Percentiles rank a stretch among this genome's conserved stretches.
phyloP scores from a whole-genome alignment of 345 rosid species.

The Citrus inodora region DNA sequence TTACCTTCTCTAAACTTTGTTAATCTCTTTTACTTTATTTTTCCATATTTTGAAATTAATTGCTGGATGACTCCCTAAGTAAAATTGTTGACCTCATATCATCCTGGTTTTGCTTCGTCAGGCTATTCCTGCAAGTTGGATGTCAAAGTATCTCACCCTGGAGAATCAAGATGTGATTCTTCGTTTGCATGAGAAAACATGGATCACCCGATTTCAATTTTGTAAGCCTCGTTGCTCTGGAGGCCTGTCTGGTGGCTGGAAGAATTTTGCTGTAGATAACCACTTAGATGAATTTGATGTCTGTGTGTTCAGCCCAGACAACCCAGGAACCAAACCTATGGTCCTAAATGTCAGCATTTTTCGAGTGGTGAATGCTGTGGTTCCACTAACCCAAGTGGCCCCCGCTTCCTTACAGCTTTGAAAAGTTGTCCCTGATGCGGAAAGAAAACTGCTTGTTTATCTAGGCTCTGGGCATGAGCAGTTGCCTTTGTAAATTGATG shows the following conservation, averaged over 20 bases:
- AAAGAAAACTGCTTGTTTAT: neutral
- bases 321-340: constrained; percentile 10
- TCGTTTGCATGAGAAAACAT: constrained; percentile 24
- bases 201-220: constrained; percentile 27
- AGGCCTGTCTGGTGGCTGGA: constrained; percentile 51
- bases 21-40: neutral
- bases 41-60: neutral
- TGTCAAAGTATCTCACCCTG: constrained; percentile 18
- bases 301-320: constrained; percentile 40
- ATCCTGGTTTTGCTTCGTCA: constrained; percentile 12
- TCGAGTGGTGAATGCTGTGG: constrained; percentile 22
- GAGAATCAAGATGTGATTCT: constrained; percentile 38
- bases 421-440: neutral
- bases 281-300: constrained; percentile 42
- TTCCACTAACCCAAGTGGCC: constrained; percentile 17
- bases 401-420: neutral
- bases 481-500: neutral
- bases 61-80: neutral
- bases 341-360: constrained; percentile 42
- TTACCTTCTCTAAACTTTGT: neutral
- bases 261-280: constrained; percentile 43
- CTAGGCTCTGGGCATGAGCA: neutral
- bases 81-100: neutral
- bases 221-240: constrained; percentile 25
- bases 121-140: constrained; percentile 40